Conservation (phyloP, 2,329 filamentous ascomycete species). For the Cladophialophora carrionii region DNA sequence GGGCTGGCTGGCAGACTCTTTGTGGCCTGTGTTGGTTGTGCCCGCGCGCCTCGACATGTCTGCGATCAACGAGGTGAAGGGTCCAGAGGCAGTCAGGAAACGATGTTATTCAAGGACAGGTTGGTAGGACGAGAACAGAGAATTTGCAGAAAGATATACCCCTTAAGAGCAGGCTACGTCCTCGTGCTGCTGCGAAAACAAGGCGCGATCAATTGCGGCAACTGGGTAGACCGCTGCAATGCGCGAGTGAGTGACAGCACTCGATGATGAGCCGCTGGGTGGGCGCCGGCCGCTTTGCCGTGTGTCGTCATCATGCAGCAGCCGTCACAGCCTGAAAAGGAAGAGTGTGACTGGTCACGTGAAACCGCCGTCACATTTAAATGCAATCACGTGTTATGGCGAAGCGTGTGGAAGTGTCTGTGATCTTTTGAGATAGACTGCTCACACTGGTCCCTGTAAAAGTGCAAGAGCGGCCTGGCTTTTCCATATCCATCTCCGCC, state of each 20-base stretch:
- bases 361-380: background rate
- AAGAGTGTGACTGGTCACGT: background rate
- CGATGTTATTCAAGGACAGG: background rate
- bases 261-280: background rate
- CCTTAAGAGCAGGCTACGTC: background rate
- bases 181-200: background rate
- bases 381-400: background rate
- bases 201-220: background rate
- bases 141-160: background rate
- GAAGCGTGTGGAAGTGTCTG: background rate
- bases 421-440: background rate
- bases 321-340: background rate
- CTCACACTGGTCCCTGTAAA: background rate
- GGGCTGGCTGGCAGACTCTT: slow-evolving; percentile 26
- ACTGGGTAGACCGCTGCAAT: background rate
- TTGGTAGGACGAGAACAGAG: background rate
- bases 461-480: background rate
- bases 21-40: slow-evolving; percentile 21
- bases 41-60: background rate
- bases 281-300: background rate
- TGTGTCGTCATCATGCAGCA: background rate
- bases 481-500: background rate
- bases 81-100: background rate
- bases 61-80: background rate
- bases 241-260: background rate